Base-by-base conservation (phyloP, 768 basidiomycete genomes). In the Royoungia palumana region DNA sequence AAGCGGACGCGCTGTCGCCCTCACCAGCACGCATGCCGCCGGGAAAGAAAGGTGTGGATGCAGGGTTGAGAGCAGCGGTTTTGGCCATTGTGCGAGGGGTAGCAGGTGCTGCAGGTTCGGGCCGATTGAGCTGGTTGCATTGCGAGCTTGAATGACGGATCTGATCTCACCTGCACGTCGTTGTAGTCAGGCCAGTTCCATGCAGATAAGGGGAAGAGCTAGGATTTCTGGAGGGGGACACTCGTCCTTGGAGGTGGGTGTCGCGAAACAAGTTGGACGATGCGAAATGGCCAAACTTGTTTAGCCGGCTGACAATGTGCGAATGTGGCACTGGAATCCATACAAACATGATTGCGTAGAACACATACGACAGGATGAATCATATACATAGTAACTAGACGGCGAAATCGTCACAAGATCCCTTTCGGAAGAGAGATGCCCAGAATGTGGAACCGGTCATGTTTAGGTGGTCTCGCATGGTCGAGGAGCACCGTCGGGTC, bases 41-140 rank as follows among this genome's bases (percentile, higher is more conserved):
- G 53, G 89, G 89, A 66, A 89, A 89, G 78, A 91, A 91, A 43
- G 89, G 89, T 65, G 82, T 82, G 50, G 88, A 91, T 53, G 87
- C 76, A 55, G 89, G 87, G 69, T 90, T 89, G 59, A 90, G 73
- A 51, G 85, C 77, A 61, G 80, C 83, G 60, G 82, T 87, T 77
- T 81, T 82, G 54, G 85, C 82, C 83, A 89, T 87, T 64, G 69
- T 72, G 56, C 51, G 57, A 55, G 55, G 42, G 50, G 32, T 32
- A 6, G 32, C 32, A 32, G 16, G 16, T 32, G 17, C 47, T 39
- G 22, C 12, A 24, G 39, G 12, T 43, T 32, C 41, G 37, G 35
- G 34, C 35, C 39, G 49, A 44, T 32, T 32, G 45, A 36, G 32
- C 55, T 11, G 35, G 51, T 44, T 35, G 43, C n/a, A 28, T 44